Evolutionary conservation across 169 alveolate species (phyloP), one percentile per base, ranked within the genome.

Genomic region (Eimeria falciformis): DNA sequence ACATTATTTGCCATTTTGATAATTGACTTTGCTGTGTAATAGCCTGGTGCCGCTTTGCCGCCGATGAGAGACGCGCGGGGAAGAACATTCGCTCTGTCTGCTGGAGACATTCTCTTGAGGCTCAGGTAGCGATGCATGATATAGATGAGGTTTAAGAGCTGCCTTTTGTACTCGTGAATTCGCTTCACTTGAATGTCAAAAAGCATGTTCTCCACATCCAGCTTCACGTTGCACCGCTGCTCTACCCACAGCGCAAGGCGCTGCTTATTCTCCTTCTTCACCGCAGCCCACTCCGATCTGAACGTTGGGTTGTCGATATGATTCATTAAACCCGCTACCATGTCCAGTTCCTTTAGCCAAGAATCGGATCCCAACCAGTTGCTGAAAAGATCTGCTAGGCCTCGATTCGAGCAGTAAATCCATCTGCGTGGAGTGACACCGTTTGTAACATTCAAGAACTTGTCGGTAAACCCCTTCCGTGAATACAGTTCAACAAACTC

Each of bases 371-470:
- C 97, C 73, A 97, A 81, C 93, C 95, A 94, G 81, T 95, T 97
- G 78, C 98, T 95, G 93, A 97, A 97, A 50, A 98, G 93, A 21
- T 96, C 94, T n/a, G 98, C 94, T 33, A 98, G 95, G 75, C 97
- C 96, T 6, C 98, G 97, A 95, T 97, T 97, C 40, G 98, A 95
- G 93, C 99, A 97, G 91, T 97, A 96, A 45, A 98, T 96, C 98
- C 99, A 98, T 87, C 99, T 96, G 45, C 99, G 95, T 6, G 99
- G 99, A n/a, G 99, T 98, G 27, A 98, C 99, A 25, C 99, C 99
- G 94, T 98, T 98, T 46, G 99, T 98, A 83, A 96, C 97, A 92
- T 98, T 98, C 62, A 95, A 92, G 92, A 98, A 94, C 93, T 97
- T 98, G 71, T 96, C 96, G 21, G 97, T 97, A 92, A 43, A 23